phyloP scores from a whole-genome alignment of 306 rosid species.

The Prosopis cineraria region DNA sequence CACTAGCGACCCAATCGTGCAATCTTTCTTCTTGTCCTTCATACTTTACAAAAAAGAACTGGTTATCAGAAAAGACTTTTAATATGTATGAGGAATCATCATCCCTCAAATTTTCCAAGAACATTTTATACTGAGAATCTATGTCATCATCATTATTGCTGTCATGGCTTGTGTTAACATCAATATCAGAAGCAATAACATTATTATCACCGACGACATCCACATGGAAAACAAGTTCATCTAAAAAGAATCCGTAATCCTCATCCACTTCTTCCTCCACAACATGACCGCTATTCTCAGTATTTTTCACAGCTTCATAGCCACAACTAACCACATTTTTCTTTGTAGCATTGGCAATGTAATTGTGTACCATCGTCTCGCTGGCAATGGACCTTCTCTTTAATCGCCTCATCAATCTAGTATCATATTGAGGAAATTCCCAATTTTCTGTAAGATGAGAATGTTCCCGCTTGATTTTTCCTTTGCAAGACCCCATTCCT shows the following conservation, averaged over 20 bases:
- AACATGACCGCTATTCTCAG: not conserved
- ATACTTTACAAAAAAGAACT: conserved; percentile 28
- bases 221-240: not conserved
- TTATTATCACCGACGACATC: conserved; percentile 22
- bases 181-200: not conserved
- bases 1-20: conserved; percentile 3
- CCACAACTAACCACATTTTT: not conserved
- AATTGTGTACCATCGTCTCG: not conserved
- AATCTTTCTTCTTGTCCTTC: conserved; percentile 24
- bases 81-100: conserved; percentile 41
- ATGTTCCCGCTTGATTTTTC: not conserved
- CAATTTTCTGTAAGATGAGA: not conserved
- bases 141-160: conserved; percentile 1
- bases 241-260: conserved; percentile 13
- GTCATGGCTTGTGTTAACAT: not conserved
- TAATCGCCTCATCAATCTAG: conserved; percentile 46
- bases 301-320: not conserved
- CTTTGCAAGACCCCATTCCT: conserved; percentile 24
- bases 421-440: conserved; percentile 21
- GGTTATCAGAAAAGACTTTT: conserved; percentile 20
- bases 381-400: conserved; percentile 38
- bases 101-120: conserved; percentile 40
- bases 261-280: conserved; percentile 26
- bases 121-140: conserved; percentile 41
- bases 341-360: conserved; percentile 8